These are phyloP conservation scores for Alternaria triticina DNA, from an alignment of 2,329 filamentous ascomycete species.

Conservation along the genomic window DNA sequence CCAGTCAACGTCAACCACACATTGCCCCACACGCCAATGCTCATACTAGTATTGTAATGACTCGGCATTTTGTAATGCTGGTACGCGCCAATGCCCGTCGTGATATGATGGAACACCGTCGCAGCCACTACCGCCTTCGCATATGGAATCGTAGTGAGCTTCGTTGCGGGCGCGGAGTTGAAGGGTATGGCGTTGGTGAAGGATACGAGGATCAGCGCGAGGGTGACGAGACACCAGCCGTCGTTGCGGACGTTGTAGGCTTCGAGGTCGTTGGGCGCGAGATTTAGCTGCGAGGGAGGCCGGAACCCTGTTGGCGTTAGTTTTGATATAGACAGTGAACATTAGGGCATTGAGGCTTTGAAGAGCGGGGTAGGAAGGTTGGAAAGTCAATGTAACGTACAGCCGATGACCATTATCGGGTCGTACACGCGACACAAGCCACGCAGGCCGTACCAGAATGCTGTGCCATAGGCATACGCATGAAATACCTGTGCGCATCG, in stretches of 20 bases:
- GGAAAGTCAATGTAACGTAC: slow-evolving; percentile 6
- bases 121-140: slow-evolving; percentile 30
- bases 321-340: not conserved
- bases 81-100: slow-evolving; percentile 30
- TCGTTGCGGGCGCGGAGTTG: slow-evolving; percentile 4
- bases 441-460: slow-evolving; percentile 35
- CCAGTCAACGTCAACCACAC: slow-evolving; percentile 32
- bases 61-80: slow-evolving; percentile 34
- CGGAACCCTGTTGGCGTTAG: slow-evolving; percentile 28
- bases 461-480: slow-evolving; percentile 33
- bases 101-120: slow-evolving; percentile 31
- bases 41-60: slow-evolving; percentile 34
- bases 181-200: slow-evolving; percentile 31
- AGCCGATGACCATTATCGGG: slow-evolving; percentile 32
- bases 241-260: slow-evolving; percentile 34
- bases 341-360: not conserved
- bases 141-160: slow-evolving; percentile 15
- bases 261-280: slow-evolving; percentile 31
- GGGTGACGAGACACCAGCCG: slow-evolving; percentile 36
- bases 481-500: slow-evolving; percentile 23
- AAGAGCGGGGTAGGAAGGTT: not conserved
- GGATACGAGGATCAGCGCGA: slow-evolving; percentile 29
- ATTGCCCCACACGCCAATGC: slow-evolving; percentile 34
- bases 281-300: slow-evolving; percentile 29
- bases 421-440: slow-evolving; percentile 33